phyloP scores from a whole-genome alignment of 83 land plant species.

The Picea mariana region DNA sequence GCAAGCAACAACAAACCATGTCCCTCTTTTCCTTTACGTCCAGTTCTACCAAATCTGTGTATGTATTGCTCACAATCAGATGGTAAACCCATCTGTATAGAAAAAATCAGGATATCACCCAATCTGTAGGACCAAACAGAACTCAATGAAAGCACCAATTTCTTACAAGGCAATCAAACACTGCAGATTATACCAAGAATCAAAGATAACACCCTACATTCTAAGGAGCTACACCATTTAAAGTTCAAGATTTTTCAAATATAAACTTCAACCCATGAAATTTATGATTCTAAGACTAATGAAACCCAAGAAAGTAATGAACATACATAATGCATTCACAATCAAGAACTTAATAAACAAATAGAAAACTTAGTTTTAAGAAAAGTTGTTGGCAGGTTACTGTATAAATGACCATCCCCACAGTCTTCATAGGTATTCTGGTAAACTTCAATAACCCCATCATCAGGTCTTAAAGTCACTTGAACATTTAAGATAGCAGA shows the following conservation, averaged over 20 bases:
- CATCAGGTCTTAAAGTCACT: no score
- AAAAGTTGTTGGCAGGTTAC: background rate
- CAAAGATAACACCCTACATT: background rate
- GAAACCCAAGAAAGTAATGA: background rate
- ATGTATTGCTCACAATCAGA: slow-evolving; percentile 83
- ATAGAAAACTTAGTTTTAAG: background rate
- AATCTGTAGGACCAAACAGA: background rate
- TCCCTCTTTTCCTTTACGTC: slow-evolving; percentile 79
- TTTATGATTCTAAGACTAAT: background rate
- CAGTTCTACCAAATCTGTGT: slow-evolving; percentile 82
- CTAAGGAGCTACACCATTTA: no score
- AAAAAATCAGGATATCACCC: background rate
- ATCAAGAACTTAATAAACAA: background rate
- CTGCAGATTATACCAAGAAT: background rate
- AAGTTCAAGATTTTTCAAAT: no score
- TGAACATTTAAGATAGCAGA: no score
- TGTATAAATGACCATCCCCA: background rate
- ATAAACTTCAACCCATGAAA: no score
- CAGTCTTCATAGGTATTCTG: background rate
- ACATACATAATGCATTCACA: background rate
- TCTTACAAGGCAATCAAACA: background rate
- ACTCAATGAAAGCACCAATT: background rate
- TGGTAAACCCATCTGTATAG: slow-evolving; percentile 61
- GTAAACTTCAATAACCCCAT: no score
- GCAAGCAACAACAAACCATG: slow-evolving; percentile 73